Percentiles rank a stretch among this genome's conserved stretches.
phyloP scores from a whole-genome alignment of 352 stramenopile genomes.

The Phytopythium oedochilum region DNA sequence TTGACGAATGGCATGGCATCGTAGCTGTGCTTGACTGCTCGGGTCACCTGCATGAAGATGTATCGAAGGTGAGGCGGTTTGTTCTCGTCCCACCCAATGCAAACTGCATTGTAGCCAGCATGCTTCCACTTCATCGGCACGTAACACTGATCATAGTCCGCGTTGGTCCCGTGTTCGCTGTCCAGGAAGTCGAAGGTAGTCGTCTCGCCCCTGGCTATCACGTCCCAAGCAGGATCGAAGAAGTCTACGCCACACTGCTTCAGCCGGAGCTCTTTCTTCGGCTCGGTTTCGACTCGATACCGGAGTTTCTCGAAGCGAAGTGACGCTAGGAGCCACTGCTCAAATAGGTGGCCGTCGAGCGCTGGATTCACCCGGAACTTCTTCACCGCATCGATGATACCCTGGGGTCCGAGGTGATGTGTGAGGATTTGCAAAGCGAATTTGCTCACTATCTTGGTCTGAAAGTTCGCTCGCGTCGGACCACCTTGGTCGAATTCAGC shows the following conservation, averaged over 20 bases:
- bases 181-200: no score
- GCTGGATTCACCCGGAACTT: not conserved
- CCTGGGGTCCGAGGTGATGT: not conserved
- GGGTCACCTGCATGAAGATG: constrained; percentile 1
- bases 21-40: not conserved
- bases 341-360: not conserved
- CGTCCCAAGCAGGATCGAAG: no score
- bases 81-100: not conserved
- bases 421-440: no score
- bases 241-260: not conserved
- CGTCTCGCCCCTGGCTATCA: no score
- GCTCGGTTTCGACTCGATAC: not conserved
- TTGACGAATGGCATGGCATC: not conserved
- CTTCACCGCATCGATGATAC: not conserved
- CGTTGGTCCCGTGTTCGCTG: not conserved
- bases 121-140: constrained; percentile 3
- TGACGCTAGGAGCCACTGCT: not conserved
- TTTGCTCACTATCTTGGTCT: no score
- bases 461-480: no score
- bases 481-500: no score
- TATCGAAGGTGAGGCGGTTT: not conserved
- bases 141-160: not conserved
- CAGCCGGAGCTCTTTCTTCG: not conserved
- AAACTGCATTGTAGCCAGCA: not conserved
- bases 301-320: not conserved